Base-by-base conservation (phyloP, 768 basidiomycete genomes). In the Atractiella rhizophila region DNA sequence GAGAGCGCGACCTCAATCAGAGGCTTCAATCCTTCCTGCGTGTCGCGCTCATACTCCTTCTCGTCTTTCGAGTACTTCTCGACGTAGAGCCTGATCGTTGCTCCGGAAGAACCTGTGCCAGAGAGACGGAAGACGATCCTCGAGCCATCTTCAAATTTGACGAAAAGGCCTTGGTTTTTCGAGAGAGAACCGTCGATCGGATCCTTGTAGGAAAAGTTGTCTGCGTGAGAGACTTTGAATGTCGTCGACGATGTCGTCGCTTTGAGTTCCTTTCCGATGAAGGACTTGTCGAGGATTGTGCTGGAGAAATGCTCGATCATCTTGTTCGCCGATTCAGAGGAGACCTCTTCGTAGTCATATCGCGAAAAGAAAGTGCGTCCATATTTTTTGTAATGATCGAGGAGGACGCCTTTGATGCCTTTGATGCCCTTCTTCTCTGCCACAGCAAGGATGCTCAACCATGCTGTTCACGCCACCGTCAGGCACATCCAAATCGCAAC, bases 321-420 rank as follows among this genome's bases (percentile, higher is more conserved):
- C 46, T 73, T 71, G 53, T 79, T 70, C 33, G 91, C 91, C 25
- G 78, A 81, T 28, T 77, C 78, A 0, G 85, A 82, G 2, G 80
- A 68, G 34, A 91, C 82, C 58, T 96, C 91, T 58, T 98, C 91
- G 64, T 98, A 98, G 62, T 98, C 91, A 61, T 98, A 96, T 59
- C 64, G 76, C 52, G 79, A 86, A 69, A 98, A 98, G 73, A 91
- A 96, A 35, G 76, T 83, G 45, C 91, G 81, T 32, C 91, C 91
- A 60, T 98, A 96, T 53, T 68, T 73, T 47, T 68, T 66, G 63
- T 94, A 98, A 65, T 86, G 83, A 54, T 68, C 69, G 51, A 71
- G 66, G 18, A 88, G 69, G 46, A 98, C 63, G 55, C 94, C 85
- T 46, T 83, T 86, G 62, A 98, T 91, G 29, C 57, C 59, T 20